phyloP scores from a whole-genome alignment of 306 rosid genomes.

The Begonia loranthoides region DNA sequence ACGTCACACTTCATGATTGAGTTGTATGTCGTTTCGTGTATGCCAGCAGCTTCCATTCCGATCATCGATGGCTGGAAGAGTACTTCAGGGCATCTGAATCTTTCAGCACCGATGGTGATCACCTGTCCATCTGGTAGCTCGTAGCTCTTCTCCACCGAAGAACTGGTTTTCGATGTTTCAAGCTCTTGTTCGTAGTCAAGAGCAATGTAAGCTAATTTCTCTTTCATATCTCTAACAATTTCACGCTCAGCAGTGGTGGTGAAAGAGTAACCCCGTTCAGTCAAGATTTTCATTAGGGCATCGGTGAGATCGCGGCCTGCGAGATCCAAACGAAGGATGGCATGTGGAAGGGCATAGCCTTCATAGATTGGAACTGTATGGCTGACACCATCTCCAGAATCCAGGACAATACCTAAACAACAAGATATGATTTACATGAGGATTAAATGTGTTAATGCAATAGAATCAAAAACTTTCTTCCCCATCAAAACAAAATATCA shows the following conservation, averaged over 20 bases:
- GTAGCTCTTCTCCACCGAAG: conserved; percentile 85
- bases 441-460: background rate
- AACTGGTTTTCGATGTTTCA: conserved; percentile 75
- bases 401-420: conserved; percentile 71
- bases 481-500: background rate
- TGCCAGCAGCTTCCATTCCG: conserved; percentile 92
- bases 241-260: conserved; percentile 94
- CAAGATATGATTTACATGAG: conserved; percentile 1
- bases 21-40: conserved; percentile 92
- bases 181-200: conserved; percentile 93
- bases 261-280: conserved; percentile 99
- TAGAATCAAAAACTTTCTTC: background rate
- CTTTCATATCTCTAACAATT: conserved; percentile 93
- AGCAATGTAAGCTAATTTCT: conserved; percentile 80
- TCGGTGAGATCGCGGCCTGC: conserved; percentile 99
- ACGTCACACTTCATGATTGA: conserved; percentile 99
- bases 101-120: conserved; percentile 80
- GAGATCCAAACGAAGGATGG: conserved; percentile 88
- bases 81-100: conserved; percentile 96
- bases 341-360: conserved; percentile 98
- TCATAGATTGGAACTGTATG: conserved; percentile 97
- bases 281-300: conserved; percentile 83
- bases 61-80: conserved; percentile 99
- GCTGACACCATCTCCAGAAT: conserved; percentile 98
- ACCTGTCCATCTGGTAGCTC: conserved; percentile 98